Percentiles rank a stretch among this genome's conserved stretches.
Conservation (phyloP, 1,284 basidiomycete genomes). For the Trichosporon sp. region DNA sequence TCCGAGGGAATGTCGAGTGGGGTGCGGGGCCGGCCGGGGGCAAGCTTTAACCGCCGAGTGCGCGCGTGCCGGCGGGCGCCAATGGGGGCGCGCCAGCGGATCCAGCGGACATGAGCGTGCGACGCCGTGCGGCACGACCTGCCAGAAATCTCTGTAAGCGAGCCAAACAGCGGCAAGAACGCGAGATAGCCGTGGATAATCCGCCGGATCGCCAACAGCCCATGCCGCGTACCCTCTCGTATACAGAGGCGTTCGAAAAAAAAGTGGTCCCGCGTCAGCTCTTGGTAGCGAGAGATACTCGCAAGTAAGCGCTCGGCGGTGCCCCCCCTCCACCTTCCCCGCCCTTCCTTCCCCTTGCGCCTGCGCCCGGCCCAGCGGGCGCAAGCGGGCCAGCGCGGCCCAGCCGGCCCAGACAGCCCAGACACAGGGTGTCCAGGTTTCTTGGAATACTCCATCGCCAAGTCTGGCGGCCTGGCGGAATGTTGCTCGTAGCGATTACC, state of each 20-base stretch:
- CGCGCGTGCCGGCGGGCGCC: neutral
- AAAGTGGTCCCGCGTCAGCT: neutral
- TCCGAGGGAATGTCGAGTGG: neutral
- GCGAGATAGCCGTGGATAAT: neutral
- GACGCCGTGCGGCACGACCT: neutral
- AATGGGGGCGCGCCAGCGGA: neutral
- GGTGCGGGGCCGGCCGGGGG: neutral
- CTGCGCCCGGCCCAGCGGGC: neutral
- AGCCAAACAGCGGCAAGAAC: neutral
- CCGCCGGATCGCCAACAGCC: neutral
- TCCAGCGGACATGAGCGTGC: too few species aligned
- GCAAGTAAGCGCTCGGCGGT: neutral
- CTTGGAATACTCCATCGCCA: neutral
- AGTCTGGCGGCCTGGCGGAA: neutral
- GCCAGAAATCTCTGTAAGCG: neutral
- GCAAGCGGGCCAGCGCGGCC: too few species aligned
- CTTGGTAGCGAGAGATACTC: neutral
- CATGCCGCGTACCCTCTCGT: too few species aligned
- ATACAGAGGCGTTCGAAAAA: neutral
- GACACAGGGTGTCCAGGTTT: too few species aligned
- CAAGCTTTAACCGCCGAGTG: neutral
- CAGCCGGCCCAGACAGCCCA: too few species aligned
- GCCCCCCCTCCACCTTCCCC: neutral
- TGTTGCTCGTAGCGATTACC: neutral
- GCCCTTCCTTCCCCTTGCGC: neutral